phyloP scores from a whole-genome alignment of 345 rosid species.

The Atalantia buxifolia region DNA sequence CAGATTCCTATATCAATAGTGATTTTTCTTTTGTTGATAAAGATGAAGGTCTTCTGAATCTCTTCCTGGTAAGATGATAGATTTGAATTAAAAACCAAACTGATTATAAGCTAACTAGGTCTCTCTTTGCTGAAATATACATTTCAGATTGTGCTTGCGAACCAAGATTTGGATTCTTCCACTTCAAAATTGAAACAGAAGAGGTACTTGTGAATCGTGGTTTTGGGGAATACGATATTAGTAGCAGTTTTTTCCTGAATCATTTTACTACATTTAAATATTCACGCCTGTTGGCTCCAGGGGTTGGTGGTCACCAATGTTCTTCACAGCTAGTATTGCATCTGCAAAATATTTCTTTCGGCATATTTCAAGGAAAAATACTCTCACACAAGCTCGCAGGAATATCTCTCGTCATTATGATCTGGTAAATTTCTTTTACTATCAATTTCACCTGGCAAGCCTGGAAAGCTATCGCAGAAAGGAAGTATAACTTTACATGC shows the following conservation, averaged over 20 bases:
- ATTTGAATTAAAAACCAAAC: neutral
- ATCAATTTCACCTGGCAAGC: neutral
- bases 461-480: neutral
- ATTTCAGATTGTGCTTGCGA: conserved; percentile 69
- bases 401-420: conserved; percentile 90
- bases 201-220: conserved; percentile 38
- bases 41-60: conserved; percentile 70
- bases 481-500: too few species aligned
- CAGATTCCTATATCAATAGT: conserved; percentile 83
- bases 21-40: conserved; percentile 83
- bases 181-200: conserved; percentile 45
- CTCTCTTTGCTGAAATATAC: conserved; percentile 37
- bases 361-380: conserved; percentile 75
- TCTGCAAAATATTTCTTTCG: conserved; percentile 76
- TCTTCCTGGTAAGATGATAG: conserved; percentile 53
- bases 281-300: conserved; percentile 28
- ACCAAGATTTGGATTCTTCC: conserved; percentile 48
- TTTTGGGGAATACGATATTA: neutral
- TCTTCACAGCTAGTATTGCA: conserved; percentile 68
- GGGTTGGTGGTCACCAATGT: conserved; percentile 97
- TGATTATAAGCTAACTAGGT: neutral
- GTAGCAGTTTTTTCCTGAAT: neutral
- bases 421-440: conserved; percentile 47
- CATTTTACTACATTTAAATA: neutral
- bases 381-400: conserved; percentile 91